Conservation (phyloP, 2,329 filamentous ascomycete species). For the Paracorniculantispora psalliotae region DNA sequence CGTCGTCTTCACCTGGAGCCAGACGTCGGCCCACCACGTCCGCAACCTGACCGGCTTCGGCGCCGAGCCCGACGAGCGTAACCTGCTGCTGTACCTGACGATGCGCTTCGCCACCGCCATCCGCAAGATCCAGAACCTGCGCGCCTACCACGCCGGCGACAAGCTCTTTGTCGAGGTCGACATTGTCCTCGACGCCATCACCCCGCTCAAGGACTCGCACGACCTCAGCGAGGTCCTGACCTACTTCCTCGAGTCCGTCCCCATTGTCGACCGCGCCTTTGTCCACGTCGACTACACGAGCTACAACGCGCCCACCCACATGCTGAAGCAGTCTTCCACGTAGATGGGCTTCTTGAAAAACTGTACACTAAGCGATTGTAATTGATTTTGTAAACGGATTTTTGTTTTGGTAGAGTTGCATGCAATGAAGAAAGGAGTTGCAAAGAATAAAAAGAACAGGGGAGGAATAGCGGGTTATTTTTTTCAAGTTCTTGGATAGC, state of each 20-base stretch:
- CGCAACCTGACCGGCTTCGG: slow-evolving; percentile 75
- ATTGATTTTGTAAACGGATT: not conserved
- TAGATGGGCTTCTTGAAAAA: no score
- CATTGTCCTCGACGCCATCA: slow-evolving; percentile 73
- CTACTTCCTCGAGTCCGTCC: slow-evolving; percentile 80
- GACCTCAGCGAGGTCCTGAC: slow-evolving; percentile 73
- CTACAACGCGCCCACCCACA: slow-evolving; percentile 58
- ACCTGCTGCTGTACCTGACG: slow-evolving; percentile 81
- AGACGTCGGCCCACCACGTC: slow-evolving; percentile 70
- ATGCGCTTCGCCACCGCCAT: slow-evolving; percentile 92
- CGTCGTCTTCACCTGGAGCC: slow-evolving; percentile 75
- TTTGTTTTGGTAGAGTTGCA: no score
- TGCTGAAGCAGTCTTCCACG: slow-evolving; percentile 32
- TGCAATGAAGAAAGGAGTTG: slow-evolving; percentile 1
- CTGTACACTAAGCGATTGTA: not conserved
- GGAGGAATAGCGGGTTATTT: not conserved
- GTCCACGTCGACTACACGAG: slow-evolving; percentile 62
- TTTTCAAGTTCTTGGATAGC: not conserved
- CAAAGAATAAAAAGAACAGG: not conserved
- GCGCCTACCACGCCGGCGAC: slow-evolving; percentile 81
- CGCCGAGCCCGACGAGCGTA: slow-evolving; percentile 74
- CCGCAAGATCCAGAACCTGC: slow-evolving; percentile 75
- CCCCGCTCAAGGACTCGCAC: slow-evolving; percentile 72
- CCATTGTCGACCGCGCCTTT: slow-evolving; percentile 69
- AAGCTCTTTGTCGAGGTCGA: slow-evolving; percentile 80